Evolutionary conservation across 139 green algal genomes (phyloP), one percentile per base, ranked within the genome.

Genomic region (Mychonastes homosphaera): DNA sequence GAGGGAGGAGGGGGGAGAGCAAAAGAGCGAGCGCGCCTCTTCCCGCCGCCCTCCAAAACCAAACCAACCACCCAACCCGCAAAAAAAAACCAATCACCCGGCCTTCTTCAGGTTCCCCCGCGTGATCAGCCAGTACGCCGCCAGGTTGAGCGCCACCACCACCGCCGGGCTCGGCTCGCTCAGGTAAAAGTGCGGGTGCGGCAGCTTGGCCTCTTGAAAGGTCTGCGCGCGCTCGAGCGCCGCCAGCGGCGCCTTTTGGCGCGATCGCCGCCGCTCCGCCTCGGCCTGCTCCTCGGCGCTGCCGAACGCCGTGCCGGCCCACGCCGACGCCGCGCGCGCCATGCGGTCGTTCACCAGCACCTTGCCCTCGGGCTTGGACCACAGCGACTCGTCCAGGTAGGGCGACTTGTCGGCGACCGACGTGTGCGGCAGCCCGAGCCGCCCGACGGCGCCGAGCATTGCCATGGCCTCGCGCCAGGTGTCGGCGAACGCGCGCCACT

Each of bases 371-470:
- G 38, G 38, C 58, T 48, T 12, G 34, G 24, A 21, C 34, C 0
- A 18, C 24, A 19, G 27, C 2, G 24, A 6, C 18, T 50, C 18
- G 12, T 12, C 38, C 38, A 26, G 7, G 33, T 64, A 53, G 9
- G 66, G 53, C 46, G 52, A 71, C 46, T 77, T 77, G 43, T 70
- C 56, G n/a, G 13, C 13, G 9, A 77, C 30, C 5, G 59, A 68
- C 24, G 56, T 65, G 36, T 71, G 56, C n/a, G 64, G 70, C 21
- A 77, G 63, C 36, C 70, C 70, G 24, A 77, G 58, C 2, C 70
- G 49, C 21, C 63, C 36, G 2, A 73, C n/a, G 3, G 70, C 61
- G 32, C 43, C 26, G 24, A 77, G 24, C 43, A 77, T 32, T 44
- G 70, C 70, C 35, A 63, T 41, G 21, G 62, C 64, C 56, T 78